Evolutionary conservation across 805 yeast species (phyloP).

Genomic region (Saturnispora quitensis): DNA sequence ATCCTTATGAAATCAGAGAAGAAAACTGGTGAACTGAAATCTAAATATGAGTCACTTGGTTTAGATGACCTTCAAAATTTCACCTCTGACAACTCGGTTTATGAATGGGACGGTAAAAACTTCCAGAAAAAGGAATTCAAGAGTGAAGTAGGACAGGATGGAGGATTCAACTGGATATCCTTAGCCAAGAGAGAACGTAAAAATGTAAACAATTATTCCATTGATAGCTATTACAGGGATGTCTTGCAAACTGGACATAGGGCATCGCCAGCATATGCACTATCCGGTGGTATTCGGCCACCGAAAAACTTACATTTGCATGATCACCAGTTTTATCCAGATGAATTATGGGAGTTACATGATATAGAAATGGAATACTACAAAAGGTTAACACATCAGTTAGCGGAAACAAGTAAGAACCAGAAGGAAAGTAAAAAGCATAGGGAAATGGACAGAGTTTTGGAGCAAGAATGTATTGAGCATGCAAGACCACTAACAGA

Average conservation of each 20-base stretch:
- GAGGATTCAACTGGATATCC: conserved; percentile 63
- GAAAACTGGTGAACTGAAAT: conserved; percentile 52
- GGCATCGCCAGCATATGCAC: conserved; percentile 22
- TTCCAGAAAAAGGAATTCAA: conserved; percentile 53
- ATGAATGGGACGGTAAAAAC: conserved; percentile 84
- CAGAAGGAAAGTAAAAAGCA: conserved; percentile 23
- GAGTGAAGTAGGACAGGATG: conserved; percentile 36
- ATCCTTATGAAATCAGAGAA: conserved; percentile 51
- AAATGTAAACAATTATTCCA: conserved; percentile 58
- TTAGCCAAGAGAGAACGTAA: conserved; percentile 81
- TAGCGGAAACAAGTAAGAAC: conserved; percentile 55
- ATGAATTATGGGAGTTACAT: conserved; percentile 63
- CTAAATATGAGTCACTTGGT: conserved; percentile 58
- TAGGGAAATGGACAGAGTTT: conserved; percentile 22
- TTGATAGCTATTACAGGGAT: conserved; percentile 60
- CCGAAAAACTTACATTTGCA: conserved; percentile 77
- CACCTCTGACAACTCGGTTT: conserved; percentile 52
- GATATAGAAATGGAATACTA: conserved; percentile 75
- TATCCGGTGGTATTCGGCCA: conserved; percentile 50
- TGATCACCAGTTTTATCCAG: conserved; percentile 87
- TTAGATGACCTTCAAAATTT: conserved; percentile 73
- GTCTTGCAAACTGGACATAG: conserved; percentile 62
- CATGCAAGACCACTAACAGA: conserved; percentile 75
- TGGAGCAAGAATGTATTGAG: conserved; percentile 65
- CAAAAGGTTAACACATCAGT: conserved; percentile 57